A percentile compares a stretch with the other conserved stretches of the same genome.
These are phyloP conservation scores for Mycena floridula DNA, from an alignment of 768 basidiomycete genomes.

Conservation along the genomic window DNA sequence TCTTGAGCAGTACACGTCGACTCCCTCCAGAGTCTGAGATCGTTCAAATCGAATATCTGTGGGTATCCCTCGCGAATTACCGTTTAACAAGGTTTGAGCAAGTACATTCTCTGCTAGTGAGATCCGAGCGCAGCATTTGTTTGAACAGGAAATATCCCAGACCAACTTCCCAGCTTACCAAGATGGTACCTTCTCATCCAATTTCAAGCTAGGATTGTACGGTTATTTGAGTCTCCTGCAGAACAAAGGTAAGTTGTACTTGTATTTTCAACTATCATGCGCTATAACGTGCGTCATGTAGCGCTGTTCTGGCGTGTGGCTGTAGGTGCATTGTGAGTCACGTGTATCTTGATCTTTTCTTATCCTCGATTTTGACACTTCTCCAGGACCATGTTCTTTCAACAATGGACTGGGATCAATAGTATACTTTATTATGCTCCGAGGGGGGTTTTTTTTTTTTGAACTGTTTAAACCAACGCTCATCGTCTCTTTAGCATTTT, in stretches of 20 bases:
- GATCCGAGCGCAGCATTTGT: conserved; percentile 68
- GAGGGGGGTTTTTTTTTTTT: background rate
- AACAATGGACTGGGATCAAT: conserved; percentile 81
- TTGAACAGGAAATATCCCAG: conserved; percentile 60
- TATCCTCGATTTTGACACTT: conserved; percentile 1
- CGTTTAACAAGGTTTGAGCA: background rate
- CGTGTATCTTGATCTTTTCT: too few species aligned
- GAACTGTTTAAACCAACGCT: background rate
- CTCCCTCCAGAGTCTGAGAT: conserved; percentile 53
- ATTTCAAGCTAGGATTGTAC: conserved; percentile 54
- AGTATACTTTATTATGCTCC: conserved; percentile 76
- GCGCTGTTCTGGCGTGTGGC: conserved; percentile 58
- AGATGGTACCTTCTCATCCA: conserved; percentile 49
- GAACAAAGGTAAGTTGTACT: conserved; percentile 31
- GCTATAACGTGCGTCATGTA: conserved; percentile 13
- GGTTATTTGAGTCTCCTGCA: conserved; percentile 59
- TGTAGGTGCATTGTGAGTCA: conserved; percentile 47
- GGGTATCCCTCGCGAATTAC: conserved; percentile 19
- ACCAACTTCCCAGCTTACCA: conserved; percentile 57
- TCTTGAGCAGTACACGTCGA: conserved; percentile 54
- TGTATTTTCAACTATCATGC: background rate
- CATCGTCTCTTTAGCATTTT: conserved; percentile 41
- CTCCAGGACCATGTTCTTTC: conserved; percentile 66
- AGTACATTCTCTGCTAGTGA: conserved; percentile 36
- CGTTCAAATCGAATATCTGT: conserved; percentile 72